phyloP scores from a whole-genome alignment of 2,329 filamentous ascomycete genomes.

The Exserohilum turcica region DNA sequence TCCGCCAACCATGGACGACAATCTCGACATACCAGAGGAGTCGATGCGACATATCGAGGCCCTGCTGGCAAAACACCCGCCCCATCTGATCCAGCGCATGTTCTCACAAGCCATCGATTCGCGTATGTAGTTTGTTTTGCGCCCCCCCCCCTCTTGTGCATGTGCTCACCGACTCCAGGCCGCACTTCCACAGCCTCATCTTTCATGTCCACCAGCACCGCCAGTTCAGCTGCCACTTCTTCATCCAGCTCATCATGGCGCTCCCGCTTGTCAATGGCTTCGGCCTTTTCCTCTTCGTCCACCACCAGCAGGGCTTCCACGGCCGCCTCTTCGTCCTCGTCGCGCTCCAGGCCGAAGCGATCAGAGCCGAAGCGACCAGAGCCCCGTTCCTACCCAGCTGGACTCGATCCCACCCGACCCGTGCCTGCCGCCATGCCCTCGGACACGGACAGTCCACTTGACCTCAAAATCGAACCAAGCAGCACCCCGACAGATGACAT shows the following conservation, averaged over 20 bases:
- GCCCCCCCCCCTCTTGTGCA: background rate
- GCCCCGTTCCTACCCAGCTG: conserved; percentile 43
- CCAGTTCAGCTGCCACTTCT: conserved; percentile 35
- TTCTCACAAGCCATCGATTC: conserved; percentile 45
- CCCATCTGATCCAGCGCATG: conserved; percentile 46
- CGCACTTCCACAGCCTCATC: conserved; percentile 44
- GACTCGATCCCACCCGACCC: conserved; percentile 41
- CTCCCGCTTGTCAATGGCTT: conserved; percentile 42
- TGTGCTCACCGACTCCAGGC: conserved; percentile 34
- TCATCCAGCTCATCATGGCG: conserved; percentile 42
- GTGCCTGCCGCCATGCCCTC: conserved; percentile 40
- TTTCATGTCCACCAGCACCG: conserved; percentile 39
- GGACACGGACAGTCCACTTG: conserved; percentile 40
- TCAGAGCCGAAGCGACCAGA: conserved; percentile 37
- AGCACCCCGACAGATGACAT: conserved; percentile 42
- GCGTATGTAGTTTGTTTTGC: conserved; percentile 32
- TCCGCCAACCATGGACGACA: conserved; percentile 41
- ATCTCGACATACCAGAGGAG: conserved; percentile 44
- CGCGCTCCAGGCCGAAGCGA: conserved; percentile 35
- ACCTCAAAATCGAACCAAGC: conserved; percentile 35
- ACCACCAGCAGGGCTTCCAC: conserved; percentile 39
- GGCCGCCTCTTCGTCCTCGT: conserved; percentile 36
- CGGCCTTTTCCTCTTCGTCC: conserved; percentile 40
- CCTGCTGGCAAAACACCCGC: conserved; percentile 42
- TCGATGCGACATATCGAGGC: conserved; percentile 48